Conservation (phyloP, 1,139 yeast genomes). For the Saccharomyces hybrid region DNA sequence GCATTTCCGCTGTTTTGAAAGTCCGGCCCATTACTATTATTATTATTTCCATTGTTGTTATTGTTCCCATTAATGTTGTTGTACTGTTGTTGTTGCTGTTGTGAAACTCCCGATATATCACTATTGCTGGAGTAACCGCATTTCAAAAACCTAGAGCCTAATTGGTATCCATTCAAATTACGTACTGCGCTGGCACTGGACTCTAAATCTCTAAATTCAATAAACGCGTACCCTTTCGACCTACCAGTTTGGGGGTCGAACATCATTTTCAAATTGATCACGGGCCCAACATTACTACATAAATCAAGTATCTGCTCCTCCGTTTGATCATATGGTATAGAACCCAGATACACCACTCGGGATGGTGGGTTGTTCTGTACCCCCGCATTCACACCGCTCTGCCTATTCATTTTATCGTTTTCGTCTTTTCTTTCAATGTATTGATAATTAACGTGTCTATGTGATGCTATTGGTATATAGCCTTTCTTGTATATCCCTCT, state of each 20-base stretch:
- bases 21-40: constrained; percentile 9
- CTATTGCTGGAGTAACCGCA: constrained; percentile 55
- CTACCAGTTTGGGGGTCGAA: constrained; percentile 87
- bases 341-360: constrained; percentile 51
- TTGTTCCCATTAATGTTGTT: not conserved
- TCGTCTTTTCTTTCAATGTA: not conserved
- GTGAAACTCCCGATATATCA: constrained; percentile 13
- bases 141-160: constrained; percentile 64
- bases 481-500: not conserved
- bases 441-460: not conserved
- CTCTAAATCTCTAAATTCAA: constrained; percentile 67
- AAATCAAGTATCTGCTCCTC: constrained; percentile 71
- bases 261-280: constrained; percentile 62
- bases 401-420: constrained; percentile 9
- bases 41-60: constrained; percentile 7
- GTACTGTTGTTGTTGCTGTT: constrained; percentile 9
- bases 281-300: constrained; percentile 60
- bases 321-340: constrained; percentile 69
- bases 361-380: constrained; percentile 33
- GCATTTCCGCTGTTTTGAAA: constrained; percentile 6
- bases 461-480: not conserved
- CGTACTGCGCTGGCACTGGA: constrained; percentile 90
- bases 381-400: constrained; percentile 7
- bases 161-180: constrained; percentile 69
- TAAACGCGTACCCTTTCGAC: constrained; percentile 85